Conservation (phyloP, 805 yeast genomes). For the Torulaspora microellipsoides region DNA sequence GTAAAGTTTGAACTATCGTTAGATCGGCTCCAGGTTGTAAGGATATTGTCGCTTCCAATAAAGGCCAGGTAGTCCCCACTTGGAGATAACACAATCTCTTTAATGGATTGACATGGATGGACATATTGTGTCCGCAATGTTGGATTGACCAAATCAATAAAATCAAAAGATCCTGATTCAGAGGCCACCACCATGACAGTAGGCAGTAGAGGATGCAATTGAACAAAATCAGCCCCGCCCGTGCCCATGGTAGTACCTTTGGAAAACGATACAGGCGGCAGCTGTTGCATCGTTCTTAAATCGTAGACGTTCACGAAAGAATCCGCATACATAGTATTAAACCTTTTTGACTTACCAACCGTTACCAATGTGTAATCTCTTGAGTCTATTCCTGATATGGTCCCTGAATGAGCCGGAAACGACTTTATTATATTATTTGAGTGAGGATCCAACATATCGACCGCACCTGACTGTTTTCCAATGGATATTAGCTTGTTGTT, state of each 20-base stretch:
- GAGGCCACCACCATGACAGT: slow-evolving; percentile 73
- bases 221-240: slow-evolving; percentile 80
- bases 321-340: slow-evolving; percentile 57
- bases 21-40: slow-evolving; percentile 37
- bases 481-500: slow-evolving; percentile 51
- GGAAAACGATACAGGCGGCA: slow-evolving; percentile 83
- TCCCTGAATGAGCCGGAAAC: slow-evolving; percentile 56
- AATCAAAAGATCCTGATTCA: slow-evolving; percentile 74
- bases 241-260: slow-evolving; percentile 37
- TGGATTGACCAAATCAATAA: slow-evolving; percentile 81
- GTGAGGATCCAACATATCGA: slow-evolving; percentile 61
- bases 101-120: slow-evolving; percentile 35
- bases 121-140: slow-evolving; percentile 37
- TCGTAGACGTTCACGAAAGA: slow-evolving; percentile 84
- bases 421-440: slow-evolving; percentile 45
- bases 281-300: slow-evolving; percentile 60
- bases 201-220: slow-evolving; percentile 82
- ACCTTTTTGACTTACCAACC: slow-evolving; percentile 72
- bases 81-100: slow-evolving; percentile 35
- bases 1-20: slow-evolving; percentile 21
- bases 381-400: slow-evolving; percentile 59
- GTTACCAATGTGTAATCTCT: slow-evolving; percentile 66
- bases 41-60: slow-evolving; percentile 54
- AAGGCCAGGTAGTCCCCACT: slow-evolving; percentile 76
- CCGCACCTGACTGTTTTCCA: slow-evolving; percentile 54